phyloP scores from a whole-genome alignment of 106 monocot species.

The Dendrobium chrysotoxum region DNA sequence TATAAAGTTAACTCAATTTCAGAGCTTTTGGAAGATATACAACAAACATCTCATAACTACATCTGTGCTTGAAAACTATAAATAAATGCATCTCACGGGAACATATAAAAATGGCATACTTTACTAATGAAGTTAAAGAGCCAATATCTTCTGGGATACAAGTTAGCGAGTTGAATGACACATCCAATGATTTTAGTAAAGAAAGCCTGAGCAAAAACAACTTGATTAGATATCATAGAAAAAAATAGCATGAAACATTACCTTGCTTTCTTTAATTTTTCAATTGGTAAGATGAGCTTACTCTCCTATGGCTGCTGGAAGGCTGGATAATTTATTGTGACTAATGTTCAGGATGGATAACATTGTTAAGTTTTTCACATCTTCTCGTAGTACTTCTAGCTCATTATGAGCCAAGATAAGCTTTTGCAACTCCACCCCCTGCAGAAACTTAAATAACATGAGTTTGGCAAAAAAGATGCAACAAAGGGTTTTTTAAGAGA shows the following conservation, averaged over 20 bases:
- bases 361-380: slow-evolving; percentile 61
- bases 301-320: slow-evolving; percentile 87
- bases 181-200: slow-evolving; percentile 74
- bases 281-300: slow-evolving; percentile 26
- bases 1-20: neutral
- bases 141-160: slow-evolving; percentile 79
- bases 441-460: slow-evolving; percentile 8
- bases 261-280: neutral
- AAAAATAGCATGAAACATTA: slow-evolving; percentile 3
- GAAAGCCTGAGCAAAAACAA: slow-evolving; percentile 54
- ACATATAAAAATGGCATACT: slow-evolving; percentile 37
- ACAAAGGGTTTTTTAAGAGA: neutral
- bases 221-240: slow-evolving; percentile 6
- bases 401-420: slow-evolving; percentile 95
- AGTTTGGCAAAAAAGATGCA: neutral
- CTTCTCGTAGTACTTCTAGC: slow-evolving; percentile 66
- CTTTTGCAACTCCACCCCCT: slow-evolving; percentile 89
- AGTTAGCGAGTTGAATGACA: slow-evolving; percentile 70
- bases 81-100: slow-evolving; percentile 7
- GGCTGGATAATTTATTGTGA: slow-evolving; percentile 72
- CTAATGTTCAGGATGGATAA: slow-evolving; percentile 80
- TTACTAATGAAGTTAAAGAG: slow-evolving; percentile 64
- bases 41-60: neutral
- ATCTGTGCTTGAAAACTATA: neutral
- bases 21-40: neutral